phyloP scores from a whole-genome alignment of 768 basidiomycete species.

The Hydnomerulius pinastri region DNA sequence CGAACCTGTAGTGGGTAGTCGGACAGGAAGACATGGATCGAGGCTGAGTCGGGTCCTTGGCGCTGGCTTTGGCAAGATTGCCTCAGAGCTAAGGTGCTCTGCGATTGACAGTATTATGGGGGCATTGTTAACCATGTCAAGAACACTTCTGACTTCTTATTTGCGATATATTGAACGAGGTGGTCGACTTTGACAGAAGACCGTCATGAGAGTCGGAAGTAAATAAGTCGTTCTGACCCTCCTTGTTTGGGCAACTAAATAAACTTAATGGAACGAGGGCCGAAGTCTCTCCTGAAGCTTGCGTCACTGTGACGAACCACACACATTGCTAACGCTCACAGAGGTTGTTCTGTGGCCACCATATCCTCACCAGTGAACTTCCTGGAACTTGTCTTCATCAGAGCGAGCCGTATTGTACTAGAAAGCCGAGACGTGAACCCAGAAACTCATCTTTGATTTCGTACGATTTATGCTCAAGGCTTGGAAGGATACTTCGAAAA shows the following conservation, averaged over 20 bases:
- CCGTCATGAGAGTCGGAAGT: slow-evolving; percentile 17
- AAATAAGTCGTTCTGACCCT: not conserved
- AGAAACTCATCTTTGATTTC: too few species aligned
- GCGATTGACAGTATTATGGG: slow-evolving; percentile 31
- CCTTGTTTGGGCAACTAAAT: slow-evolving; percentile 5
- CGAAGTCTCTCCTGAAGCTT: too few species aligned
- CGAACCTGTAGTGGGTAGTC: slow-evolving; percentile 69
- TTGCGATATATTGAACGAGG: not conserved
- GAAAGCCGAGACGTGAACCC: too few species aligned
- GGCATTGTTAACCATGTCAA: slow-evolving; percentile 56
- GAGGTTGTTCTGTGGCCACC: too few species aligned
- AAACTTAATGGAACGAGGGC: not conserved
- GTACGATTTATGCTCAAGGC: slow-evolving; percentile 20
- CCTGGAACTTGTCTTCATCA: not conserved
- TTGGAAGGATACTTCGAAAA: slow-evolving; percentile 20
- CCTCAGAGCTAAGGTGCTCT: slow-evolving; percentile 24
- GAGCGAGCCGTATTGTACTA: too few species aligned
- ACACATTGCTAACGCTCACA: too few species aligned
- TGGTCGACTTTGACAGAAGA: not conserved
- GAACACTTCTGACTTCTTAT: slow-evolving; percentile 2
- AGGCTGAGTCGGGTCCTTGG: slow-evolving; percentile 45
- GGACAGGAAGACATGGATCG: slow-evolving; percentile 62
- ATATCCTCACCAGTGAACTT: too few species aligned
- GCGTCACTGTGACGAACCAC: too few species aligned
- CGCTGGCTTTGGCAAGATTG: slow-evolving; percentile 18